Base-by-base conservation (phyloP, 345 rosid species). In the Heritiera littoralis region DNA sequence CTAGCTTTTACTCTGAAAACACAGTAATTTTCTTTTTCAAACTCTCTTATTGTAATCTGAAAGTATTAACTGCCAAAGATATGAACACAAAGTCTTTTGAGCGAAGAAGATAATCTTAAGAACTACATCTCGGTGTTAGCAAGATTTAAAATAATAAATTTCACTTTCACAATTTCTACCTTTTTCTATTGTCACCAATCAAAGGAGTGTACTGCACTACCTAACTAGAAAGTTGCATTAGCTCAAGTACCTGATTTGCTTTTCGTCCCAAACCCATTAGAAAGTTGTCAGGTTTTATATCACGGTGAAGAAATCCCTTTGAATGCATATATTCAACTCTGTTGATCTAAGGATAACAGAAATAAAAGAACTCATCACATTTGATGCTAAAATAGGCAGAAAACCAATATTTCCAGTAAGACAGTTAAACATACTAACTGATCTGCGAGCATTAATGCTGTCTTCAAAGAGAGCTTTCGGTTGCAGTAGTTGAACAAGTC, bases 241-340 rank as follows among this genome's bases (percentile, higher is more conserved):
- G 40, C 48, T n/a, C 52, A 61, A n/a, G 17, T 10, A 91, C 99
- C 99, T 93, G 98, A 88, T 95, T 95, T 66, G 95, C 95, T 87
- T 86, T 92, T 78, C 97, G 92, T 40, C 98, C 97, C 69, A 95
- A 86, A 76, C 99, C 99, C 98, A 95, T 93, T 80, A 93, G 87
- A 80, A 95, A 95, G 88, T 95, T 95, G 85, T 93, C 99, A 69
- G 99, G 99, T 86, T 95, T 95, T 71, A 95, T 92, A 83, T 95
- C 99, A 66, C 99, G 98, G 78, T 95, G 99, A 79, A 95, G 94
- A 84, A 93, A 93, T 38, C 96, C 96, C 74, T 94, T 93, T 17
- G 92, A 88, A 76, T 95, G 99, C 97, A 96, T 92, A 81, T 87
- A 96, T 84, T 94, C 99, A 78, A 96, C 92, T 84, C 99, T 91